These are phyloP conservation scores for Anthracocystis walkeri DNA, from an alignment of 1,284 basidiomycete species.

Conservation along the genomic window DNA sequence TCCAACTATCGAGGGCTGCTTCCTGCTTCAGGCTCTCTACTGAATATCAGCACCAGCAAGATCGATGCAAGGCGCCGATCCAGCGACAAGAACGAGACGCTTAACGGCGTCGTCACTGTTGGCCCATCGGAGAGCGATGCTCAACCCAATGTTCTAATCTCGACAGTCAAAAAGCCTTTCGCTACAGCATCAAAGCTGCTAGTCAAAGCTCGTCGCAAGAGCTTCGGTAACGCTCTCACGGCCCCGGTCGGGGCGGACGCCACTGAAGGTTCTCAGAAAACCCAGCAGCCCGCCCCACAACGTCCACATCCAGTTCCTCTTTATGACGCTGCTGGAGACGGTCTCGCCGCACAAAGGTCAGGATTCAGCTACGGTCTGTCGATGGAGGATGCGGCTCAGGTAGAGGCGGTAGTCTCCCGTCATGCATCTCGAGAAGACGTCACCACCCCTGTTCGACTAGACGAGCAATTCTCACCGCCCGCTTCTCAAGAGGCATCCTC, in stretches of 20 bases:
- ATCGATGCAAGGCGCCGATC: conserved; percentile 12
- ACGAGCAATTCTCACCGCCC: conserved; percentile 9
- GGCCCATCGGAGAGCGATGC: conserved; percentile 4
- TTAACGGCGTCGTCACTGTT: background rate
- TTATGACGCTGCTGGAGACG: conserved; percentile 15
- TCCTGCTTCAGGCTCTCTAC: conserved; percentile 22
- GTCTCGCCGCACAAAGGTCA: conserved; percentile 31
- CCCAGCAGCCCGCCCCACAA: background rate
- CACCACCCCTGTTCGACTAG: conserved; percentile 8
- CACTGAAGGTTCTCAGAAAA: background rate
- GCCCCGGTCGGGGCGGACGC: background rate
- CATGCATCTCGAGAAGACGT: conserved; percentile 25
- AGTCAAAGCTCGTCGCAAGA: conserved; percentile 31
- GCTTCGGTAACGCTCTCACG: conserved; percentile 3
- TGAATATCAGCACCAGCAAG: conserved; percentile 9
- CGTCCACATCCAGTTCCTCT: conserved; percentile 28
- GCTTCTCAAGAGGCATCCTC: conserved; percentile 9
- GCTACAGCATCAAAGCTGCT: conserved; percentile 26
- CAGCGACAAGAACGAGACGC: conserved; percentile 6
- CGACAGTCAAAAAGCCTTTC: conserved; percentile 37
- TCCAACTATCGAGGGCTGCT: conserved; percentile 44
- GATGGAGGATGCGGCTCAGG: conserved; percentile 38
- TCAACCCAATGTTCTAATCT: conserved; percentile 7
- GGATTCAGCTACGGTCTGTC: conserved; percentile 45
- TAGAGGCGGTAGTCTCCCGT: conserved; percentile 43